phyloP scores from a whole-genome alignment of 768 basidiomycete species.

The Psilocybe azurescens region DNA sequence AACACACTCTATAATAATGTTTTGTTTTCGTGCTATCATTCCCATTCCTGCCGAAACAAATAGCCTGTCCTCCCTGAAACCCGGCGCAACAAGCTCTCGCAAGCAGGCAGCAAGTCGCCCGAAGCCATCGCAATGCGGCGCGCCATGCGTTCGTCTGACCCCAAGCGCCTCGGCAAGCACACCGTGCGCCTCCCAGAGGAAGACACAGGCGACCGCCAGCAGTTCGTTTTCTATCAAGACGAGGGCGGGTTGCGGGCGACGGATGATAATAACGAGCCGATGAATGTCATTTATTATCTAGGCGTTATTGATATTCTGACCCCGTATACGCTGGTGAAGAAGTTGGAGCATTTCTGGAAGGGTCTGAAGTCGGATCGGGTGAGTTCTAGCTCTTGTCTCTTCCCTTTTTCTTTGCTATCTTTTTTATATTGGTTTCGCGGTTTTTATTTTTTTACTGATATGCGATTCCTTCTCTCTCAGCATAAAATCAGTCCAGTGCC shows the following conservation, averaged over 20 bases:
- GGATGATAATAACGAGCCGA: slow-evolving; percentile 75
- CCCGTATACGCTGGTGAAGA: slow-evolving; percentile 81
- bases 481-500: slow-evolving; percentile 96
- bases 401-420: slow-evolving; percentile 5
- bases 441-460: background rate
- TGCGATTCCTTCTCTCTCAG: slow-evolving; percentile 41
- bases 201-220: slow-evolving; percentile 66
- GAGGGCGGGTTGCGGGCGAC: slow-evolving; percentile 94
- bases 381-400: slow-evolving; percentile 36
- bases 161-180: slow-evolving; percentile 62
- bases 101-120: slow-evolving; percentile 57
- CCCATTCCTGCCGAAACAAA: background rate
- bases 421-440: background rate
- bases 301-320: slow-evolving; percentile 98
- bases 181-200: slow-evolving; percentile 62
- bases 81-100: slow-evolving; percentile 64
- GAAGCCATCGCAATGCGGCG: slow-evolving; percentile 87
- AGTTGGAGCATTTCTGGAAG: slow-evolving; percentile 91
- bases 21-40: background rate
- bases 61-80: slow-evolving; percentile 74
- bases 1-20: background rate
- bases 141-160: slow-evolving; percentile 84
- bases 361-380: slow-evolving; percentile 84
- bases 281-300: slow-evolving; percentile 89
- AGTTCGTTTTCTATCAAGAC: slow-evolving; percentile 95